These are phyloP conservation scores for Candida albicans DNA, from an alignment of 1,139 yeast genomes.

Conservation along the genomic window DNA sequence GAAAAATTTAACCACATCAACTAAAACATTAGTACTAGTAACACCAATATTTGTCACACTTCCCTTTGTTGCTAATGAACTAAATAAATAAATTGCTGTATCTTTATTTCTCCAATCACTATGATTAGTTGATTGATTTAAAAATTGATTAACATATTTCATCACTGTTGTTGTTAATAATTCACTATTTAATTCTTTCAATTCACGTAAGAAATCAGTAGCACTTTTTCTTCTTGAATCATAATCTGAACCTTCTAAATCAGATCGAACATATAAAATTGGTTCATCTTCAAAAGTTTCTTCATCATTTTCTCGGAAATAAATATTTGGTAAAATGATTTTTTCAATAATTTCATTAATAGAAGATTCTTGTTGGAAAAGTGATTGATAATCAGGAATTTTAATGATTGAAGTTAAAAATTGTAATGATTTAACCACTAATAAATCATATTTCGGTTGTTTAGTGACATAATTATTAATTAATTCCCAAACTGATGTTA, in stretches of 20 bases:
- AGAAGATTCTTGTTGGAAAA: slow-evolving; percentile 67
- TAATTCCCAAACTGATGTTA: slow-evolving; percentile 79
- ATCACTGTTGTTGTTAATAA: slow-evolving; percentile 74
- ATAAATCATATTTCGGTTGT: slow-evolving; percentile 78
- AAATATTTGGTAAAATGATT: slow-evolving; percentile 84
- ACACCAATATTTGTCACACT: slow-evolving; percentile 83
- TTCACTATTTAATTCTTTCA: slow-evolving; percentile 77
- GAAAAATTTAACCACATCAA: slow-evolving; percentile 87
- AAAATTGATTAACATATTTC: slow-evolving; percentile 71
- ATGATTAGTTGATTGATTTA: slow-evolving; percentile 52
- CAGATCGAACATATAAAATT: slow-evolving; percentile 85
- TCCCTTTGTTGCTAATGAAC: slow-evolving; percentile 90
- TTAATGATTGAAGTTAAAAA: slow-evolving; percentile 83
- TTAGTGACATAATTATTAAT: slow-evolving; percentile 61
- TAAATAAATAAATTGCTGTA: slow-evolving; percentile 80
- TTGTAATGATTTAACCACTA: slow-evolving; percentile 77
- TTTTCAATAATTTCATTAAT: slow-evolving; percentile 77
- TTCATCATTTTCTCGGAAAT: slow-evolving; percentile 81
- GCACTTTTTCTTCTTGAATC: slow-evolving; percentile 92
- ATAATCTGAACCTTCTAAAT: slow-evolving; percentile 90
- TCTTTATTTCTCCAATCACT: slow-evolving; percentile 85
- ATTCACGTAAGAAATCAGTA: slow-evolving; percentile 84
- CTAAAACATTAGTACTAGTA: slow-evolving; percentile 77
- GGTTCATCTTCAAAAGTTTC: slow-evolving; percentile 98
- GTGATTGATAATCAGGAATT: slow-evolving; percentile 55